These are phyloP conservation scores for Thalassiosira mediterranea DNA, from an alignment of 352 stramenopile species.

Conservation along the genomic window DNA sequence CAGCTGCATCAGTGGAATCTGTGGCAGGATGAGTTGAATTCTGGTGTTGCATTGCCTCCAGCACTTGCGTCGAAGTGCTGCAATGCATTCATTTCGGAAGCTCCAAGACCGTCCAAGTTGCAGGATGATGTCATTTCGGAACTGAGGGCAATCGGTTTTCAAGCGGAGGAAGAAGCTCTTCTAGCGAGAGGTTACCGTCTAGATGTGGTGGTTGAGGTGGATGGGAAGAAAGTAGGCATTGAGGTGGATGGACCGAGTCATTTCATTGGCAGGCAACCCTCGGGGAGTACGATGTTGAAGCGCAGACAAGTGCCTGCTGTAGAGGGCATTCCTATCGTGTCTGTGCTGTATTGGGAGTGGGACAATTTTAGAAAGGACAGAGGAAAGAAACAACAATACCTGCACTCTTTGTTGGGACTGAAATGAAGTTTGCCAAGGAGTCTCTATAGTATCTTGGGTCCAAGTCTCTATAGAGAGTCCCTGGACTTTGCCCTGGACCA, in stretches of 20 bases:
- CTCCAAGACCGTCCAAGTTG: background rate
- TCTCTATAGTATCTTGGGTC: too few relatives aligned
- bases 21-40: conserved; percentile 31
- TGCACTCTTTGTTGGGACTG: background rate
- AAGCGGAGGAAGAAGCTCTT: conserved; percentile 8
- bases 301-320: conserved; percentile 3
- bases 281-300: conserved; percentile 11
- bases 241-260: conserved; percentile 19
- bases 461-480: conserved; percentile 76
- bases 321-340: conserved; percentile 11
- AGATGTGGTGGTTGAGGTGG: conserved; percentile 19
- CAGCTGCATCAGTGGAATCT: conserved; percentile 53
- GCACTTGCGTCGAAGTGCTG: conserved; percentile 26
- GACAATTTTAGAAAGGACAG: conserved; percentile 8
- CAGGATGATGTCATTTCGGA: conserved; percentile 10
- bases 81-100: conserved; percentile 10
- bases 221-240: conserved; percentile 4
- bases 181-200: conserved; percentile 13
- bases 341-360: conserved; percentile 30
- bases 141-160: conserved; percentile 10
- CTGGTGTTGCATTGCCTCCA: conserved; percentile 8
- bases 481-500: conserved; percentile 53
- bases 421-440: too few relatives aligned
- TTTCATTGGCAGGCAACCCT: conserved; percentile 1
- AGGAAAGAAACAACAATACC: conserved; percentile 3